Base-by-base conservation (phyloP, 164 flowering plant species). In the Macadamia integrifolia region DNA sequence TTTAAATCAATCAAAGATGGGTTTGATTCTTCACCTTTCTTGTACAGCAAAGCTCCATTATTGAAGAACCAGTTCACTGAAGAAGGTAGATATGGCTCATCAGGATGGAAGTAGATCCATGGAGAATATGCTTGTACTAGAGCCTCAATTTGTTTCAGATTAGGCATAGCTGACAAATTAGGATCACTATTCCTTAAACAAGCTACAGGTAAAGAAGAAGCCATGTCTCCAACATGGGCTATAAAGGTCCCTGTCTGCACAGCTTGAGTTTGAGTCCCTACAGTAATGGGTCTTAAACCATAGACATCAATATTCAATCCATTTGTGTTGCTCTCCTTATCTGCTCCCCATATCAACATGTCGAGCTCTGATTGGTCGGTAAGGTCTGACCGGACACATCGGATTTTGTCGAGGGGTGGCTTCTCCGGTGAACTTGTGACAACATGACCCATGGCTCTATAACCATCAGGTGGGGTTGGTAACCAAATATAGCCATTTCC, bases 1-100 rank as follows among this genome's bases (percentile, higher is more conserved):
- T 65, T 69, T 2, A 91, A 65, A 11, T 86, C 83, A 18, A 93
- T 76, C 3, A 66, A 55, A 31, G 63, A 60, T 0, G 95, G 97
- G 0, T 75, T 79, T 0, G 87, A 77, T 43, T 85, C 87, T 3
- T 84, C 75, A 2, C 88, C 91, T 52, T 77, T 69, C 46, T 77
- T 74, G 60, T 79, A 84, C 3, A 93, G 72, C 30, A 81, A 57
- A 9, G 90, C 93, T 9, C 96, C 96, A 74, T 86, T 89, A 53
- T 18, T 56, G 72, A 93, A 93, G 75, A 72, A 88, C 98, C 98
- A 93, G 29, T 12, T 65, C 0, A 91, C 92, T 0, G 96, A 85
- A 1, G 96, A 87, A 6, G 94, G 91, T 9, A 88, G 82, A 78
- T 78, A 89, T 4, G 65, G 43, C 61, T 93, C 98, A 29, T 87